Evolutionary conservation across 2,329 filamentous ascomycete genomes (phyloP), one percentile per base, ranked within the genome.

Genomic region (Neurospora sp.): DNA sequence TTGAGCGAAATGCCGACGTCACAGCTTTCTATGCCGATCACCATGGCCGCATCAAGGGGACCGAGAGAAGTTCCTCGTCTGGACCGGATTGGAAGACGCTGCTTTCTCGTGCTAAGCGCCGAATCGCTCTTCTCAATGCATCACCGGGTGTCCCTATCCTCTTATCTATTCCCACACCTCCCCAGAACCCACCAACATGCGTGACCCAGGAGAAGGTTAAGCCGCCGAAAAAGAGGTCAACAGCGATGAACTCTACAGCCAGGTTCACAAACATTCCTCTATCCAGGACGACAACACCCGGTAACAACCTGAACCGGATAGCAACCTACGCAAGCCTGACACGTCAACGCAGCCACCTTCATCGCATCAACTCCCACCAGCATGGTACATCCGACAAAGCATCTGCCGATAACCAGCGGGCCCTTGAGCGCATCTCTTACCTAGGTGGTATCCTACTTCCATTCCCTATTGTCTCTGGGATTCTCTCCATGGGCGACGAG

Each of bases 371-470:
- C 6, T 77, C 80, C 39, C 52, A 33, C 52, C 52, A 62, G 28
- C 52, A 62, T 62, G 13, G 23, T 17, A 62, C 52, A 33, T 62
- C 52, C 52, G 28, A 62, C 52, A 62, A 17, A 62, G 13, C 13
- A 62, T 62, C 15, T 1, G 52, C 52, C 23, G 77, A 79, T 69
- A 81, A 81, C 72, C 74, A 81, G 68, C 78, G 80, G 17, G 79
- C 81, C 23, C 78, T 85, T 8, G 80, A 84, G 75, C 81, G 84
- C 6, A 81, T 86, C 15, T 78, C 82, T 1, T 86, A 86, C 75
- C 78, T 86, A 11, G 84, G 84, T 67, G 84, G 83, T 0, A 74
- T 85, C 1, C 76, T 86, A 5, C 79, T 85, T 0, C 84, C 84
- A 2, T 74, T 85, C 19, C 83, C 82, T 4, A 79, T 86, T 15